A percentile compares a stretch with the other conserved stretches of the same genome.
These are phyloP conservation scores for Singerocomus rubriflavus DNA, from an alignment of 1,284 basidiomycete species.

Conservation along the genomic window DNA sequence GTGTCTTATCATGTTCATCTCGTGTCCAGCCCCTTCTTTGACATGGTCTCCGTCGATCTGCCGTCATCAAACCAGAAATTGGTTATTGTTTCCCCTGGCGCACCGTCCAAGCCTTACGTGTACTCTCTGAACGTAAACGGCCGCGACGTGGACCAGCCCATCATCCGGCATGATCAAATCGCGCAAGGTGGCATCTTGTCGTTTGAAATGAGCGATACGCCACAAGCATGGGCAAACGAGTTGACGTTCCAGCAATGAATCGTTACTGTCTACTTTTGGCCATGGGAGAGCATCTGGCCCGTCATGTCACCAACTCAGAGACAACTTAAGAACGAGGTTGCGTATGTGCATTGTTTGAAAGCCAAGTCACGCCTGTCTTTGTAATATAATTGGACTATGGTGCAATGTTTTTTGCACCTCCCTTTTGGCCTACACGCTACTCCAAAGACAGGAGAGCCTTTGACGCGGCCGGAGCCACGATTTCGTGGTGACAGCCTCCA, in stretches of 20 bases:
- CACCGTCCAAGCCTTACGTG: slow-evolving; percentile 56
- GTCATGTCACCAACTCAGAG: no score
- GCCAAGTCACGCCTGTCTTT: no score
- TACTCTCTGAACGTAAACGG: slow-evolving; percentile 57
- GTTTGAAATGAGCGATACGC: slow-evolving; percentile 63
- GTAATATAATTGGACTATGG: no score
- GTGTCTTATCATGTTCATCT: background rate
- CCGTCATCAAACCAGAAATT: slow-evolving; percentile 44
- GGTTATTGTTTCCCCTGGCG: slow-evolving; percentile 52
- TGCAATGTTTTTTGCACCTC: no score
- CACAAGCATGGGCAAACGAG: slow-evolving; percentile 39
- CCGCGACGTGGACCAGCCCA: slow-evolving; percentile 35
- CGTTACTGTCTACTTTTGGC: background rate
- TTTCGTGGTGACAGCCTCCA: no score
- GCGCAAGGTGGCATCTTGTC: slow-evolving; percentile 52
- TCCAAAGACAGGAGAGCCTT: no score
- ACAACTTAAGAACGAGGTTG: no score
- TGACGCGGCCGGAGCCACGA: no score
- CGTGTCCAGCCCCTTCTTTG: slow-evolving; percentile 47
- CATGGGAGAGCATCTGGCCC: background rate
- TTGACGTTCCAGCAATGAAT: slow-evolving; percentile 5
- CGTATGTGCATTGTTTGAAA: no score
- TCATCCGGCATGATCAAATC: slow-evolving; percentile 59
- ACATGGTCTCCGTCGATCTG: slow-evolving; percentile 55
- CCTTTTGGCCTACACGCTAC: no score